These are phyloP conservation scores for Maudiozyma humilis DNA, from an alignment of 1,139 yeast species.

Conservation along the genomic window DNA sequence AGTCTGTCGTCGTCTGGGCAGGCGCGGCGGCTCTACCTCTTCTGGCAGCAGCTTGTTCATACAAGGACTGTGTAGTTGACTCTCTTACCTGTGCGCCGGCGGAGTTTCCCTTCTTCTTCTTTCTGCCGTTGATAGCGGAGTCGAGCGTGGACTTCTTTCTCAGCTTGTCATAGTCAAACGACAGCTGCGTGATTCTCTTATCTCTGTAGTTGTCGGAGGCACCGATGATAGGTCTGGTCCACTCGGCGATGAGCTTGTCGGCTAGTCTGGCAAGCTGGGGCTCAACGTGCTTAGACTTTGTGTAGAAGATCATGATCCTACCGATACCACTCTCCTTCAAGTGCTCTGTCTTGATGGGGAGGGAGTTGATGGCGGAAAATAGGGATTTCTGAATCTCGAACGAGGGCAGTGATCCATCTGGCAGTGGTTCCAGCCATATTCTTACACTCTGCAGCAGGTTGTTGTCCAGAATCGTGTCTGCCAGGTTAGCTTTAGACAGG, in stretches of 20 bases:
- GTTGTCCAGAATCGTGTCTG: slow-evolving; percentile 90
- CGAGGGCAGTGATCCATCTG: slow-evolving; percentile 95
- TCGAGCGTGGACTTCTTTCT: slow-evolving; percentile 36
- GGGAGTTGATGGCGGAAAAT: slow-evolving; percentile 59
- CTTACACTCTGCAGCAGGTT: slow-evolving; percentile 88
- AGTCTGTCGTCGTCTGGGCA: slow-evolving; percentile 77
- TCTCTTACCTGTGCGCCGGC: slow-evolving; percentile 7
- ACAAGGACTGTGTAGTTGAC: slow-evolving; percentile 36
- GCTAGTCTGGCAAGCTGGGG: slow-evolving; percentile 78
- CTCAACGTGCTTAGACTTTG: slow-evolving; percentile 84
- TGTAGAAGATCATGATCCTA: slow-evolving; percentile 87
- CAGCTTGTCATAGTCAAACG: slow-evolving; percentile 56
- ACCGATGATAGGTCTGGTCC: slow-evolving; percentile 98
- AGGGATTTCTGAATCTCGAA: slow-evolving; percentile 89
- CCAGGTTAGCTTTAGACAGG: slow-evolving; percentile 71
- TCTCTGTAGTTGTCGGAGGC: slow-evolving; percentile 92
- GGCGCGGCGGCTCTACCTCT: slow-evolving; percentile 94
- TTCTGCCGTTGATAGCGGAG: slow-evolving; percentile 27
- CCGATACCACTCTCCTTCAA: slow-evolving; percentile 92
- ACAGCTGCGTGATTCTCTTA: slow-evolving; percentile 61
- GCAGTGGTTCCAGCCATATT: slow-evolving; percentile 96
- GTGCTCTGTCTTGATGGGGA: slow-evolving; percentile 94
- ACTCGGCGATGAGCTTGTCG: slow-evolving; percentile 84
- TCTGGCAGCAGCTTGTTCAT: slow-evolving; percentile 88
- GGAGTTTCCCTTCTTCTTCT: slow-evolving; percentile 17